These are phyloP conservation scores for Didymella pomorum DNA, from an alignment of 2,329 filamentous ascomycete species.

Conservation along the genomic window DNA sequence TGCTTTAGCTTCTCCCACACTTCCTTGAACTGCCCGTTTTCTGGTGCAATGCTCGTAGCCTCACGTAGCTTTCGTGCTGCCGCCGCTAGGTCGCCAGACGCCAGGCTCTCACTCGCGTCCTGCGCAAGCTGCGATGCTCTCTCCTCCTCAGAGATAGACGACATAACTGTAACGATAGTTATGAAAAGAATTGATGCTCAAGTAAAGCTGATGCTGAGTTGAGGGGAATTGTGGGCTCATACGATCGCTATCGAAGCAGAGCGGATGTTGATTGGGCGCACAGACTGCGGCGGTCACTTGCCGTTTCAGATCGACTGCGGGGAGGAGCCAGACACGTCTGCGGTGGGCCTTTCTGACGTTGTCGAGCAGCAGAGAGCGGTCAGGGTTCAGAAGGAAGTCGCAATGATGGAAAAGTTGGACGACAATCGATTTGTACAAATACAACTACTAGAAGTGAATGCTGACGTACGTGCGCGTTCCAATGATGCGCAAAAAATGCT, in stretches of 20 bases:
- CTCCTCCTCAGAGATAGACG: constrained; percentile 39
- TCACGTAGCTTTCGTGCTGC: constrained; percentile 55
- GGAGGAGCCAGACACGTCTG: constrained; percentile 18
- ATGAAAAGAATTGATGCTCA: constrained; percentile 6
- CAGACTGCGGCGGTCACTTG: constrained; percentile 26
- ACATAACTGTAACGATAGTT: constrained; percentile 31
- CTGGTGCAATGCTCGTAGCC: constrained; percentile 54
- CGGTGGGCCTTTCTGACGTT: constrained; percentile 8
- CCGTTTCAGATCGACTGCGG: constrained; percentile 22
- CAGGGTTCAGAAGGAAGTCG: not conserved
- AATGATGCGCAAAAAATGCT: constrained; percentile 6
- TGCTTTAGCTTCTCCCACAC: constrained; percentile 52
- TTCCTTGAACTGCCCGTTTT: constrained; percentile 52
- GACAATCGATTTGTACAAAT: not conserved
- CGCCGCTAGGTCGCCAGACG: constrained; percentile 47
- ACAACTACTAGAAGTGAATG: not conserved
- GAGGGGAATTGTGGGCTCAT: constrained; percentile 24
- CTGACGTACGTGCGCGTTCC: not conserved
- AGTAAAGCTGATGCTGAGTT: constrained; percentile 27
- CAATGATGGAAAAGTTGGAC: not conserved
- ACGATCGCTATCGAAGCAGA: constrained; percentile 30
- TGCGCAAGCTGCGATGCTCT: constrained; percentile 43
- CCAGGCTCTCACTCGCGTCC: constrained; percentile 38
- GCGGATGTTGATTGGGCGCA: constrained; percentile 27
- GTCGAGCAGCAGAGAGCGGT: constrained; percentile 1